phyloP scores from a whole-genome alignment of 805 yeast species.

The Candida insectorum region DNA sequence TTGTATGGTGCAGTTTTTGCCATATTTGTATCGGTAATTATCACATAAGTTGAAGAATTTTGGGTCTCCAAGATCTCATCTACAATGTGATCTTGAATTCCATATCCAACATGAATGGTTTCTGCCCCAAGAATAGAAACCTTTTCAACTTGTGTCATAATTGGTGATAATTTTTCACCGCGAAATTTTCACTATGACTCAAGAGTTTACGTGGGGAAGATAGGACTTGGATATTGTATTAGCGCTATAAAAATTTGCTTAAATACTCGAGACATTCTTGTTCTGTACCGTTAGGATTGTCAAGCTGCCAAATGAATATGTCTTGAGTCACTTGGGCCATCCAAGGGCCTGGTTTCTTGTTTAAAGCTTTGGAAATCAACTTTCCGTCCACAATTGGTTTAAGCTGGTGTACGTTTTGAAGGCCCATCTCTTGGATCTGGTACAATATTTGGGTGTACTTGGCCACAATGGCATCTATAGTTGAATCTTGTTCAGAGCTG shows the following conservation, averaged over 20 bases:
- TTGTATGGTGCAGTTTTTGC: slow-evolving; percentile 60
- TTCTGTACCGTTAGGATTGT: slow-evolving; percentile 53
- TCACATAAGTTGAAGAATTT: slow-evolving; percentile 87
- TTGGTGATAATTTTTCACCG: not conserved
- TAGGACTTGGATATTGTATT: too few relatives aligned
- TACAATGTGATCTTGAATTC: slow-evolving; percentile 71
- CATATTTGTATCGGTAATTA: slow-evolving; percentile 84
- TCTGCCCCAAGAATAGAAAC: slow-evolving; percentile 80
- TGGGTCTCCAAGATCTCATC: slow-evolving; percentile 56
- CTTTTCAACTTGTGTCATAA: slow-evolving; percentile 33
- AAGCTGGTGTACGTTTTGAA: slow-evolving; percentile 44
- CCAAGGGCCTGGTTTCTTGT: slow-evolving; percentile 85
- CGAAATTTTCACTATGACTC: slow-evolving; percentile 1
- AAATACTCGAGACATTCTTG: slow-evolving; percentile 54
- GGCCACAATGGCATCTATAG: slow-evolving; percentile 10
- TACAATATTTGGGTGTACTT: slow-evolving; percentile 32
- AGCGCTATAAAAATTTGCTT: slow-evolving; percentile 9
- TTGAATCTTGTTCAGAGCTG: slow-evolving; percentile 3
- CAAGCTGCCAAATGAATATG: slow-evolving; percentile 73
- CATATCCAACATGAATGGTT: slow-evolving; percentile 86
- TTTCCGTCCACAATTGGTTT: slow-evolving; percentile 80
- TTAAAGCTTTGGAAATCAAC: slow-evolving; percentile 47
- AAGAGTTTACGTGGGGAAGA: too few relatives aligned
- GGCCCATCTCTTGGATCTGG: slow-evolving; percentile 25
- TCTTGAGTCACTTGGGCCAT: slow-evolving; percentile 54